Evolutionary conservation across 768 basidiomycete genomes (phyloP), one percentile per base, ranked within the genome.

Genomic region (Boletus pseudo-olivaceus): DNA sequence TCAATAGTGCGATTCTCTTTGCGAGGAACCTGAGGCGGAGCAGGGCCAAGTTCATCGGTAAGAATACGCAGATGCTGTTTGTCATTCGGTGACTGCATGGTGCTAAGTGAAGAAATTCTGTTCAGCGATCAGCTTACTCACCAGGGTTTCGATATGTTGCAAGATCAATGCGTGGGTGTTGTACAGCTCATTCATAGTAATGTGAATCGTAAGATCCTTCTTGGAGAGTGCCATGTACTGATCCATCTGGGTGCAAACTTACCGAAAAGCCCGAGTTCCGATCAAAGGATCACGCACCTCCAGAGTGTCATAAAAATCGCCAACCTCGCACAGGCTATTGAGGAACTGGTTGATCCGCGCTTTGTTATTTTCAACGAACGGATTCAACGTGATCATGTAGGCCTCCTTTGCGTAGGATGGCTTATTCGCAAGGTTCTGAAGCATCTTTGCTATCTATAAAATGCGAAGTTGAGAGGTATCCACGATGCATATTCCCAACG

Each of bases 201-300:
- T 99, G 73, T 94, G 92, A 74, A 99, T 98, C 79, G 89, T 86
- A 55, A 98, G 79, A 69, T 98, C 97, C 73, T 98, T 98, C 82
- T 99, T 99, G 55, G 95, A 98, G 53, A 99, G 77, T 9, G 97
- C 97, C 94, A 99, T 98, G 72, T 99, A 99, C 78, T 98, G 97
- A 73, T 99, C 97, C 88, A 98, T 96, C 96, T 97, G 61, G 14
- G 27, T 14, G n/a, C 33, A 49, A 32, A 47, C 32, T 52, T 1
- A 37, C 47, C 39, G 32, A 35, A 20, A 15, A 1, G 41, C 11
- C n/a, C 3, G 32, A 9, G 32, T 23, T 15, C 8, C 5, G 14
- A 40, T 26, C 9, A 19, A 38, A 39, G 20, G 23, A 51, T 15
- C 23, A 69, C 80, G 43, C 56, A 93, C 94, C 87, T 99, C 97